Evolutionary conservation across 1,284 basidiomycete species (phyloP), one percentile per base, ranked within the genome.

Genomic region (Trametes sp.): DNA sequence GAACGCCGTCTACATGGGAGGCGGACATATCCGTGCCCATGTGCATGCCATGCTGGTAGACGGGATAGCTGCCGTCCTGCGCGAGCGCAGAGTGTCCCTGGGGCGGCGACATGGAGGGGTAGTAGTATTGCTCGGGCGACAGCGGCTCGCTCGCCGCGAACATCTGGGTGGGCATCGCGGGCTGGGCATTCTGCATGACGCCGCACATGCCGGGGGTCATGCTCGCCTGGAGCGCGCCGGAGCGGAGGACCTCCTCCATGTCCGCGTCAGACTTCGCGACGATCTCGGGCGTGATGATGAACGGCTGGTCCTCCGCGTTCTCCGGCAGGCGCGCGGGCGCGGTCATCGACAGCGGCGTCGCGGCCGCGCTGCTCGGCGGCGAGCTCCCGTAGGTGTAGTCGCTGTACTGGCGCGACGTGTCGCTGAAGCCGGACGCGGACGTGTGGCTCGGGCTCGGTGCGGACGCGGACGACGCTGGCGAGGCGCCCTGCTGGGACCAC

Each of bases 211-310:
- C 65, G 21, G 61, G 55, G 8, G 70, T 66, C 67, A 72, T 69
- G 54, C 59, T 68, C 56, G 67, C 67, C 46, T 70, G 72, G 63
- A 75, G 69, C 29, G 67, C 72, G 24, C 73, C 73, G 2, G 73
- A 73, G 28, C 72, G 72, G 46, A 74, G 57, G 21, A 70, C 72
- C 54, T 70, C 70, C 45, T 65, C 72, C 61, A 72, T 73, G 36
- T 66, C 65, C 21, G 73, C 73, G 59, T 73, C 69, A 14, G 72
- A 73, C 24, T 70, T 61, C 42, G 73, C 73, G 63, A 74, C 72
- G 66, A 72, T 73, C 62, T 75, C 73, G 29, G 72, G 67, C 46
- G 73, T 69, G 45, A 75, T 69, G 31, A 75, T 64, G 66, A 75
- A 75, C 52, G 73, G 73, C 69, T 72, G 72, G 66, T 75, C 70